Conservation (phyloP, 768 basidiomycete species). For the Naganishia onofrii region DNA sequence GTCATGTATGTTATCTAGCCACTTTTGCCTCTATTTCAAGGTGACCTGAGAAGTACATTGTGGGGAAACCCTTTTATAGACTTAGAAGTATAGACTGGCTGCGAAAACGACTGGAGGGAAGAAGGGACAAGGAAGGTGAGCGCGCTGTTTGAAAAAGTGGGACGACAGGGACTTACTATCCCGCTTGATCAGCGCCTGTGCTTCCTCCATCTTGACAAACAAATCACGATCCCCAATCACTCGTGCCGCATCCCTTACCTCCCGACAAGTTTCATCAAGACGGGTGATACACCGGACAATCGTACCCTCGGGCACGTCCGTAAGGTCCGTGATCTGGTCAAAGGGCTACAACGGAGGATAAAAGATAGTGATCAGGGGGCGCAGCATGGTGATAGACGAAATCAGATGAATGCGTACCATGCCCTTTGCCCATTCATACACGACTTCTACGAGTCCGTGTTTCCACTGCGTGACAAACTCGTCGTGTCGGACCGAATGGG, state of each 20-base stretch:
- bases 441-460: constrained; percentile 89
- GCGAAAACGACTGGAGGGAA: constrained; percentile 46
- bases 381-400: not conserved
- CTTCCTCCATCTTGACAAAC: constrained; percentile 97
- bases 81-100: constrained; percentile 39
- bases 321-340: constrained; percentile 84
- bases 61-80: not conserved
- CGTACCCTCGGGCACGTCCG: constrained; percentile 93
- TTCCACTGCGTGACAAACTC: constrained; percentile 74
- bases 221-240: constrained; percentile 94
- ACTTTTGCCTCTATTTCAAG: not conserved
- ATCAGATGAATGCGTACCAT: constrained; percentile 64
- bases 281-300: constrained; percentile 95
- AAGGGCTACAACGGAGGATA: constrained; percentile 75
- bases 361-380: no score
- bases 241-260: constrained; percentile 92
- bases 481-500: constrained; percentile 71
- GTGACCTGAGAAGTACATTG: not conserved
- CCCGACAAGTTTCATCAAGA: constrained; percentile 92
- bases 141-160: not conserved
- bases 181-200: constrained; percentile 87
- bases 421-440: constrained; percentile 98
- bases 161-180: constrained; percentile 73
- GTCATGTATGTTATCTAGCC: not conserved
- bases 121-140: not conserved